These are phyloP conservation scores for Handroanthus guayacan DNA, from an alignment of 257 asterid species.

Conservation along the genomic window DNA sequence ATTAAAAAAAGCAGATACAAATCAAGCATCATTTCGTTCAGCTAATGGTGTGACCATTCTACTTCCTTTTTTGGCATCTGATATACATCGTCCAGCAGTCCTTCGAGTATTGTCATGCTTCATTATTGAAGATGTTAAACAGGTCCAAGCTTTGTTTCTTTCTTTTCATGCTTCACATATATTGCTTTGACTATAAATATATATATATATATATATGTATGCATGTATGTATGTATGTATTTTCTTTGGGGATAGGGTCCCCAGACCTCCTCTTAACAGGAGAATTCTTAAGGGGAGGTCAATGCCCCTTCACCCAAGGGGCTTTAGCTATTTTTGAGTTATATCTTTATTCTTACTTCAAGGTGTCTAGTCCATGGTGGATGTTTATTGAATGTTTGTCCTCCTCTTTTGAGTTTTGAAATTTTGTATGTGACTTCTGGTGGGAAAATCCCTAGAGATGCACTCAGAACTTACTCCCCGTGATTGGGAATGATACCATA, in stretches of 20 bases:
- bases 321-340: neutral
- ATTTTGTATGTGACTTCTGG: slow-evolving; percentile 28
- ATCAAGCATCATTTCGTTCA: slow-evolving; percentile 86
- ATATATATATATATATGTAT: no score
- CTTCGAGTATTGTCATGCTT: slow-evolving; percentile 90
- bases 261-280: no score
- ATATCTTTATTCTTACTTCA: neutral
- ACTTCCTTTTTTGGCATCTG: slow-evolving; percentile 92
- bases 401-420: slow-evolving; percentile 15
- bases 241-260: no score
- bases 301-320: no score
- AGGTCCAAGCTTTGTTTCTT: slow-evolving; percentile 52
- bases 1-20: slow-evolving; percentile 89
- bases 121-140: slow-evolving; percentile 86
- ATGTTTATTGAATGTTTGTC: slow-evolving; percentile 15
- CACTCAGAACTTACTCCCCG: slow-evolving; percentile 14
- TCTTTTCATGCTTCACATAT: slow-evolving; percentile 7
- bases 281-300: no score
- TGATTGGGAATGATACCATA: slow-evolving; percentile 22
- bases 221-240: no score
- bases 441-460: slow-evolving; percentile 13
- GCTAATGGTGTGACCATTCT: slow-evolving; percentile 73
- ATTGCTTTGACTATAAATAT: no score
- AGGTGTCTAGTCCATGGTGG: slow-evolving; percentile 20
- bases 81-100: slow-evolving; percentile 85